Conservation (phyloP, 2,329 filamentous ascomycete species). For the Aspergillus fijiensis region DNA sequence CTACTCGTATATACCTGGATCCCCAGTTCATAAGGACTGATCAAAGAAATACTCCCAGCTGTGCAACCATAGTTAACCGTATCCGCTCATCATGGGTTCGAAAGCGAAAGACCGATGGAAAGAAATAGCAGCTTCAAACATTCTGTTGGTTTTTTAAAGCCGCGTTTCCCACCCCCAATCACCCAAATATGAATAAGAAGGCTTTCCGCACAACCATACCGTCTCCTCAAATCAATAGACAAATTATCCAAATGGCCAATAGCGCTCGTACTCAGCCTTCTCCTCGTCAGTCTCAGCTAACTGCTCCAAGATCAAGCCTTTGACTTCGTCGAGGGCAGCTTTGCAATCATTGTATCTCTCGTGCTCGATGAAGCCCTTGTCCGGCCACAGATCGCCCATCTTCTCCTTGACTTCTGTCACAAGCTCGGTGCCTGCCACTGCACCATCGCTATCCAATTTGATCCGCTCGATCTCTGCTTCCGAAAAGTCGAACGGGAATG, state of each 20-base stretch:
- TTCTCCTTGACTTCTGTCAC: slow-evolving; percentile 25
- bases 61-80: no score
- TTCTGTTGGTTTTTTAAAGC: no score
- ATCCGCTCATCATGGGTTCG: no score
- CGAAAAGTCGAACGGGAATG: slow-evolving; percentile 29
- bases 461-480: slow-evolving; percentile 26
- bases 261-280: slow-evolving; percentile 25
- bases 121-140: no score
- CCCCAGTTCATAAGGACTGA: no score
- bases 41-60: no score
- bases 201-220: not conserved
- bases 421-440: slow-evolving; percentile 28
- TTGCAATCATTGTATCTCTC: slow-evolving; percentile 31
- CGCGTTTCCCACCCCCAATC: no score
- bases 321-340: slow-evolving; percentile 26
- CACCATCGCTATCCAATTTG: slow-evolving; percentile 26
- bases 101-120: no score
- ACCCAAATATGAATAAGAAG: no score
- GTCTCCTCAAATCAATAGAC: not conserved
- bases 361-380: slow-evolving; percentile 30
- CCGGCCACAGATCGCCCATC: slow-evolving; percentile 30
- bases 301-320: slow-evolving; percentile 26
- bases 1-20: no score
- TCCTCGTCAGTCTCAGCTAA: slow-evolving; percentile 29
- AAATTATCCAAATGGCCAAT: slow-evolving; percentile 35